These are phyloP conservation scores for Cladosporium sp. DNA, from an alignment of 2,329 filamentous ascomycete genomes.

Conservation along the genomic window DNA sequence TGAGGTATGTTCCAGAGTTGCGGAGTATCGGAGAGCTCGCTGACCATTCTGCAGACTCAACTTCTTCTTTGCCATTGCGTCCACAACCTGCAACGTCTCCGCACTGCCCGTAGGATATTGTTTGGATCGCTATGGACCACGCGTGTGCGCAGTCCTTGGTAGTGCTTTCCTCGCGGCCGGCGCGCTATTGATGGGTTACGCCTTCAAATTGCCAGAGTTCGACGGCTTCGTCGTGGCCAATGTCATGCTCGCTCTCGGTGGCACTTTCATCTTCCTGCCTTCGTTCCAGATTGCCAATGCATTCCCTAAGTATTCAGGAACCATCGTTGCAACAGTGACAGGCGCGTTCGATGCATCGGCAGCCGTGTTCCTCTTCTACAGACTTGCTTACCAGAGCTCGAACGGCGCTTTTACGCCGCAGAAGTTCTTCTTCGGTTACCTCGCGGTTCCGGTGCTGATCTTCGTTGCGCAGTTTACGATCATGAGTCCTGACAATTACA, in stretches of 20 bases:
- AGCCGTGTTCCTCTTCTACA: constrained; percentile 50
- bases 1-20: constrained; percentile 37
- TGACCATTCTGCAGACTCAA: constrained; percentile 57
- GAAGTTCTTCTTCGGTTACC: constrained; percentile 50
- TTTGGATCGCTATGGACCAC: constrained; percentile 78
- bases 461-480: constrained; percentile 45
- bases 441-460: constrained; percentile 48
- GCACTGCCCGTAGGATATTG: constrained; percentile 83
- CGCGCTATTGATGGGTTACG: constrained; percentile 69
- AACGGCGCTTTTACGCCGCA: constrained; percentile 44
- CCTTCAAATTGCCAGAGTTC: constrained; percentile 60
- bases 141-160: constrained; percentile 71
- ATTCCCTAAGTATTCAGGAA: constrained; percentile 50
- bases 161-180: constrained; percentile 68
- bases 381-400: constrained; percentile 48
- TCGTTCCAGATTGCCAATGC: constrained; percentile 52
- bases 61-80: constrained; percentile 88
- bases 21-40: background rate
- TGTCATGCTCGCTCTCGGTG: constrained; percentile 50
- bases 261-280: constrained; percentile 53
- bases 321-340: constrained; percentile 50
- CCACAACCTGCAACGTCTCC: constrained; percentile 82
- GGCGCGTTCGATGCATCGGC: constrained; percentile 52
- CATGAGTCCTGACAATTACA: constrained; percentile 45
- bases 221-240: constrained; percentile 62